Evolutionary conservation across 2,329 filamentous ascomycete species (phyloP).

Genomic region (Alternaria arbusti): DNA sequence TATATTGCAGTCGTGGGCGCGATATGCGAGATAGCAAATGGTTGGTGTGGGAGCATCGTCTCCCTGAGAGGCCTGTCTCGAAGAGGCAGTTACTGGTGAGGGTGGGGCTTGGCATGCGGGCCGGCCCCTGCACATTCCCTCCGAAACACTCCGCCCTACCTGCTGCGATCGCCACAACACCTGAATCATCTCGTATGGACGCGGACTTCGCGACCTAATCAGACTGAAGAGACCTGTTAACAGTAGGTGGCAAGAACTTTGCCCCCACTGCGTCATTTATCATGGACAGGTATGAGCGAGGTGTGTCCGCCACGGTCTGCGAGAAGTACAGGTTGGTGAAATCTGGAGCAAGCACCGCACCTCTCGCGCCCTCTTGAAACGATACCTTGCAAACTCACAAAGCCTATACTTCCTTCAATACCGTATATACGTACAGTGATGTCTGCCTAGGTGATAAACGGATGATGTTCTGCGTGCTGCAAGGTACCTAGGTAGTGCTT

Average conservation of each 20-base stretch:
- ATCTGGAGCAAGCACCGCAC: neutral
- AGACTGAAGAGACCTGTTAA: neutral
- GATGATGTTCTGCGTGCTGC: neutral
- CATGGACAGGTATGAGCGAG: neutral
- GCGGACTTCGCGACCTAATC: neutral
- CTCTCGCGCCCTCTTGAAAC: neutral
- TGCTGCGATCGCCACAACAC: neutral
- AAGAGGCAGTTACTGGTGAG: neutral
- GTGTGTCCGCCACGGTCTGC: neutral
- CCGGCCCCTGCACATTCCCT: neutral
- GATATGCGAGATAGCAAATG: neutral
- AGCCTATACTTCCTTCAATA: neutral
- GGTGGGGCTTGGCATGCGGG: neutral
- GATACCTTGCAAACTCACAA: neutral
- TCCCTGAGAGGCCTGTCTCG: neutral
- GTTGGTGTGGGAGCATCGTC: neutral
- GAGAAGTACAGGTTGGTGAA: neutral
- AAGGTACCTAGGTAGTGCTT: neutral
- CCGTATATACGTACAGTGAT: neutral
- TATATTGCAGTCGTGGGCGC: neutral
- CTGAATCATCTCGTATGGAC: neutral
- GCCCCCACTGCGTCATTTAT: neutral
- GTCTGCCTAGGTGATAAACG: neutral
- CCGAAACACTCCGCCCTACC: neutral
- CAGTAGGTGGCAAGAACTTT: neutral